Conservation (phyloP, 768 basidiomycete genomes). For the Dioszegia crocea region DNA sequence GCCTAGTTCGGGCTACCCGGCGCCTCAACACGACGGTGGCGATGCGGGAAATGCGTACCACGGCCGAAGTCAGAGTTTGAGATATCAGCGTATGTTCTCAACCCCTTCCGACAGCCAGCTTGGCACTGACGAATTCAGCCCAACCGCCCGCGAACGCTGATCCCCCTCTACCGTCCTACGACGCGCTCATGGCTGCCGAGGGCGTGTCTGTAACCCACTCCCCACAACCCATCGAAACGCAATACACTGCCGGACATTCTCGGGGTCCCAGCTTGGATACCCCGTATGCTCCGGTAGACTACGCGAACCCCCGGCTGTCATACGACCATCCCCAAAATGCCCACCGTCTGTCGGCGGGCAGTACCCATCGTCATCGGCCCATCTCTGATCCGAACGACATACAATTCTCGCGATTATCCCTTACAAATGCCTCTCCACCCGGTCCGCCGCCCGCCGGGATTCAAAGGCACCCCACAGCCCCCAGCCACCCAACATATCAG, state of each 20-base stretch:
- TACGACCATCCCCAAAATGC: slow-evolving; percentile 11
- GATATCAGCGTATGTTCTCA: slow-evolving; percentile 11
- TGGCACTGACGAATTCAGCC: background rate
- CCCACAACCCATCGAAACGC: slow-evolving; percentile 20
- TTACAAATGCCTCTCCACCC: slow-evolving; percentile 16
- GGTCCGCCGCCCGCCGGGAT: slow-evolving; percentile 20
- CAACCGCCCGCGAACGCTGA: slow-evolving; percentile 3
- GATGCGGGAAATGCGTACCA: slow-evolving; percentile 4
- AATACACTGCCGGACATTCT: slow-evolving; percentile 12
- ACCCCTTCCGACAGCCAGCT: slow-evolving; percentile 7
- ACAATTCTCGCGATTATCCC: slow-evolving; percentile 26
- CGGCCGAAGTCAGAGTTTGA: slow-evolving; percentile 32
- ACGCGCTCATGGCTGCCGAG: slow-evolving; percentile 32
- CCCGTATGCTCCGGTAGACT: slow-evolving; percentile 44
- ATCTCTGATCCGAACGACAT: slow-evolving; percentile 42
- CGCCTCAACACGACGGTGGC: background rate
- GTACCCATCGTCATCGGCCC: slow-evolving; percentile 20
- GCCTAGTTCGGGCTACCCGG: slow-evolving; percentile 2
- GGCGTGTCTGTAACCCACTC: slow-evolving; percentile 14
- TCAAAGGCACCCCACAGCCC: slow-evolving; percentile 16
- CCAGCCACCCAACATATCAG: slow-evolving; percentile 6
- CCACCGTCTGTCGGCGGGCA: slow-evolving; percentile 24
- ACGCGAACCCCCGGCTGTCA: slow-evolving; percentile 18
- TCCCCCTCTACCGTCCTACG: slow-evolving; percentile 39
- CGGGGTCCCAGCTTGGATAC: slow-evolving; percentile 30